Percentiles rank a stretch among this genome's conserved stretches.
Evolutionary conservation across 106 monocot genomes (phyloP).

Genomic region (Posidonia australis): DNA sequence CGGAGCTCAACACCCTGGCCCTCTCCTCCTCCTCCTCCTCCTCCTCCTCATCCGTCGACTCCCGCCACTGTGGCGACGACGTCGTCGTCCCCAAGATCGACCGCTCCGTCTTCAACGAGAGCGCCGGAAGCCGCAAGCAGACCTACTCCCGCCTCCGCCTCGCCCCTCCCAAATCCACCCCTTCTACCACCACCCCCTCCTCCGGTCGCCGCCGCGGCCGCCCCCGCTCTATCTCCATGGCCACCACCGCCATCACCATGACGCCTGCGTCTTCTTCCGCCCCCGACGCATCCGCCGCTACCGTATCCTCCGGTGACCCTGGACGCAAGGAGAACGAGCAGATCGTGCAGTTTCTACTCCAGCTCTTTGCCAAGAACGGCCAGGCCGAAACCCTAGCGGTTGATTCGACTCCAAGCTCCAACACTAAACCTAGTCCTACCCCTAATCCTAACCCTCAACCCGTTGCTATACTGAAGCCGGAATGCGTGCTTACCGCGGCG

Average conservation of each 20-base stretch:
- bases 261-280: not conserved
- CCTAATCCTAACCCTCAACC: not conserved
- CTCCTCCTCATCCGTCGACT: slow-evolving; percentile 26
- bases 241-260: not conserved
- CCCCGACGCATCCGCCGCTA: not conserved
- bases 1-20: slow-evolving; percentile 44
- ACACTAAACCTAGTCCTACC: slow-evolving; percentile 1
- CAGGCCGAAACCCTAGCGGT: not conserved
- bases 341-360: slow-evolving; percentile 41
- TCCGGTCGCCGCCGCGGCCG: slow-evolving; percentile 26
- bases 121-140: slow-evolving; percentile 74
- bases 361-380: slow-evolving; percentile 32
- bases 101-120: slow-evolving; percentile 87
- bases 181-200: slow-evolving; percentile 5
- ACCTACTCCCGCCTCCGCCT: slow-evolving; percentile 80
- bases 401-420: not conserved
- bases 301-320: slow-evolving; percentile 3
- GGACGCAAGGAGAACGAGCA: slow-evolving; percentile 40
- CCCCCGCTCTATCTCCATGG: slow-evolving; percentile 13
- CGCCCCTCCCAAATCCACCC: slow-evolving; percentile 28
- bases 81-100: slow-evolving; percentile 64
- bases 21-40: slow-evolving; percentile 23
- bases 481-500: too few relatives aligned
- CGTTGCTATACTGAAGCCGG: not conserved
- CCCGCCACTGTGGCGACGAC: slow-evolving; percentile 32